Base-by-base conservation (phyloP, 179 eudicot genomes). In the Spinacia oleracea region DNA sequence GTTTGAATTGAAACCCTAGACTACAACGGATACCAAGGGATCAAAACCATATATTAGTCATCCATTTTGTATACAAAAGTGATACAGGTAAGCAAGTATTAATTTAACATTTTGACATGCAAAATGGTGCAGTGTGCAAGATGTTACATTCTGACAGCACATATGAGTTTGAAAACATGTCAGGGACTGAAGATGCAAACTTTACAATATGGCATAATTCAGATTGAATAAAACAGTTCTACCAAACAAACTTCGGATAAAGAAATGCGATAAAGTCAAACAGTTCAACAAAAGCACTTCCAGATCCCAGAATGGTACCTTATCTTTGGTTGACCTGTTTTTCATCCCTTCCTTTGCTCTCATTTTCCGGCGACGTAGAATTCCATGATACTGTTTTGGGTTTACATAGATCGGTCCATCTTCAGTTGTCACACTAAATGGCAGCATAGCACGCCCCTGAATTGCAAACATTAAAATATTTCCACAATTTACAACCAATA, bases 311-410 rank as follows among this genome's bases (percentile, higher is more conserved):
- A 18, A n/a, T 16, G 9, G 31, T 82, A 85, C 87, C 87, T 85
- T 85, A 12, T 85, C 87, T 73, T 66, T 82, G 38, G 65, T 42
- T 29, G 81, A 55, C 64, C 79, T 78, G 59, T 50, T 70, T 70
- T 80, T 80, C 63, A 85, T 23, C 38, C 83, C 85, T 77, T 82
- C 85, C 53, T 82, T 85, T 8, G 79, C 85, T 82, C 87, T 82
- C 59, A 79, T 79, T 71, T 80, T 85, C 18, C 87, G 77, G 46
- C 87, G 87, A n/a, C 87, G 85, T 23, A 85, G 50, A 77, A 85
- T 85, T 34, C 85, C 85, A 80, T 82, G 83, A 77, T 82, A 85
- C 62, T 85, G 87, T 35, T 85, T 85, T 9, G 87, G 87, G 73
- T 85, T 85, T 14, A 85, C 87, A 74, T 82, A 85, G 25, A 85